These are phyloP conservation scores for Monilinia laxa DNA, from an alignment of 2,329 filamentous ascomycete genomes.

Conservation along the genomic window DNA sequence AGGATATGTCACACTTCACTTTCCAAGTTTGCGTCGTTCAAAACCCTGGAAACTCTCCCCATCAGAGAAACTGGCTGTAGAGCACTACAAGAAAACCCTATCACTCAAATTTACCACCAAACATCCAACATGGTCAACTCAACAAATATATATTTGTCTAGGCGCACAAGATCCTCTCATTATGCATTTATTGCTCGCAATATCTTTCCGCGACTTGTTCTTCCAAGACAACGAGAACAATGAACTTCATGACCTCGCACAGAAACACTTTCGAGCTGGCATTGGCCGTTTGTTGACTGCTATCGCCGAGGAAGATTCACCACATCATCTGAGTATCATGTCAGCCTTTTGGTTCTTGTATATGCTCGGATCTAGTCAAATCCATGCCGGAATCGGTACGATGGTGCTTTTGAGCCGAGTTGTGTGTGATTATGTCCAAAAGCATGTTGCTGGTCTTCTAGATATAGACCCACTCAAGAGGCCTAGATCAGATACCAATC, in stretches of 20 bases:
- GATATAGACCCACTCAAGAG: not conserved
- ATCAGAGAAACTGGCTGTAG: constrained; percentile 4
- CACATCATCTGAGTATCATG: constrained; percentile 9
- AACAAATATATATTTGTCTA: constrained; percentile 15
- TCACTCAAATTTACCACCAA: constrained; percentile 14
- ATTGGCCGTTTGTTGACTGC: constrained; percentile 13
- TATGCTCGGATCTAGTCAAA: constrained; percentile 15
- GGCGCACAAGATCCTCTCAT: constrained; percentile 18
- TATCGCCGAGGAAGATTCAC: constrained; percentile 1
- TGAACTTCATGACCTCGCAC: constrained; percentile 1
- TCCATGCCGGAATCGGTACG: constrained; percentile 8
- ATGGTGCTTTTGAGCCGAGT: constrained; percentile 14
- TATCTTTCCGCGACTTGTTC: constrained; percentile 12
- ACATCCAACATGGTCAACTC: constrained; percentile 7
- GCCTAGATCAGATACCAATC: too few species aligned
- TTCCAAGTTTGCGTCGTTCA: not conserved
- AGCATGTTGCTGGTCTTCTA: constrained; percentile 4
- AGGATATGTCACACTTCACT: not conserved
- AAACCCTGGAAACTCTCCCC: constrained; percentile 5
- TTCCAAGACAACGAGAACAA: constrained; percentile 4
- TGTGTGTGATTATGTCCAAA: constrained; percentile 14
- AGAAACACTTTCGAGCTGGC: constrained; percentile 13
- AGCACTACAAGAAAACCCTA: constrained; percentile 7
- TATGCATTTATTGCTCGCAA: constrained; percentile 14
- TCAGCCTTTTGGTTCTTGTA: constrained; percentile 20